Percentiles rank a stretch among this genome's conserved stretches.
These are phyloP conservation scores for Phytopythium aichiense DNA, from an alignment of 352 stramenopile genomes.

Conservation along the genomic window DNA sequence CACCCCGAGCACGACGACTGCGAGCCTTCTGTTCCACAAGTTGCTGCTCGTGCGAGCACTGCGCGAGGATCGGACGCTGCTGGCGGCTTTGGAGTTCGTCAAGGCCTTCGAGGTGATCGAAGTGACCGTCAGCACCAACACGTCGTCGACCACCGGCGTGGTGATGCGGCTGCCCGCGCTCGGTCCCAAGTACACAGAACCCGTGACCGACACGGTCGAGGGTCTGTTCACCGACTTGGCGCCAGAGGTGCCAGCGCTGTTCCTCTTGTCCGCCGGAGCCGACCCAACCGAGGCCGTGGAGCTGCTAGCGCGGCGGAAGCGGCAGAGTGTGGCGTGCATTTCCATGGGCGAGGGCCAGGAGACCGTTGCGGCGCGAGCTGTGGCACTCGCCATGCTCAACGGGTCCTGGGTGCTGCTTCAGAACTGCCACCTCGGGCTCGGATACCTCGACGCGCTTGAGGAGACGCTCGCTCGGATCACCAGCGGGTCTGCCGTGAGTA, in stretches of 20 bases:
- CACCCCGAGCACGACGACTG: slow-evolving; percentile 41
- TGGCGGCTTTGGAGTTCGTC: slow-evolving; percentile 66
- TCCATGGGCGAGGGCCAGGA: slow-evolving; percentile 82
- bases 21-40: slow-evolving; percentile 64
- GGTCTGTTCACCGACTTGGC: slow-evolving; percentile 65
- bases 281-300: slow-evolving; percentile 77
- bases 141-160: slow-evolving; percentile 13
- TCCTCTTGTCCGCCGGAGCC: slow-evolving; percentile 62
- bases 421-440: slow-evolving; percentile 72
- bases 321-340: slow-evolving; percentile 61
- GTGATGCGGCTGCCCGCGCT: slow-evolving; percentile 40
- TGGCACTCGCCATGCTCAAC: slow-evolving; percentile 57
- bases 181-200: slow-evolving; percentile 54
- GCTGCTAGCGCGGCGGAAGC: slow-evolving; percentile 60
- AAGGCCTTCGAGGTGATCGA: slow-evolving; percentile 60
- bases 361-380: slow-evolving; percentile 44
- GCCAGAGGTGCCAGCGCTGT: slow-evolving; percentile 61
- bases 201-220: slow-evolving; percentile 70
- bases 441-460: slow-evolving; percentile 61
- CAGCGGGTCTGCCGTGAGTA: slow-evolving; percentile 11
- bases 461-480: slow-evolving; percentile 41
- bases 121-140: slow-evolving; percentile 20
- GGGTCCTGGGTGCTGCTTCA: slow-evolving; percentile 79
- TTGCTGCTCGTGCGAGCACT: slow-evolving; percentile 65
- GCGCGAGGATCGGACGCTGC: slow-evolving; percentile 70